Percentiles rank a stretch among this genome's conserved stretches.
These are phyloP conservation scores for Entonaema liquescens DNA, from an alignment of 495 filamentous ascomycete species.

Conservation along the genomic window DNA sequence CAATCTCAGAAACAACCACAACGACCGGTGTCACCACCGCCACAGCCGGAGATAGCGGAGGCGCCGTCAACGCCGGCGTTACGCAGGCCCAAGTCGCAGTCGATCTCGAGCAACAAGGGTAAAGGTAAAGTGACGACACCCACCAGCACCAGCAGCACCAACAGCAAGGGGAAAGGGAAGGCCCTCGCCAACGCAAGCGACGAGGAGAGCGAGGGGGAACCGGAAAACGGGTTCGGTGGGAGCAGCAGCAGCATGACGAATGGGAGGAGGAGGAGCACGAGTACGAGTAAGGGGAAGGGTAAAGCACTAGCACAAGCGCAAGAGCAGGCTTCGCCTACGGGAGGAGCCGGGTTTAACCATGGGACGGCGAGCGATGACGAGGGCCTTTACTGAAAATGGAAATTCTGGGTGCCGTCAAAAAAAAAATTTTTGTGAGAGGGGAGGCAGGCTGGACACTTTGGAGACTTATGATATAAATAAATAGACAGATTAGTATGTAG, in stretches of 20 bases:
- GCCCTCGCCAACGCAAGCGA: slow-evolving; percentile 54
- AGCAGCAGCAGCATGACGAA: slow-evolving; percentile 43
- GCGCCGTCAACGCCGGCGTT: slow-evolving; percentile 16
- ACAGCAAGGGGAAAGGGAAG: slow-evolving; percentile 52
- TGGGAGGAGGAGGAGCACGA: slow-evolving; percentile 18
- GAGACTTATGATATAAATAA: neutral
- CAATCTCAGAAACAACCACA: slow-evolving; percentile 23
- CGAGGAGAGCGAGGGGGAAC: slow-evolving; percentile 54
- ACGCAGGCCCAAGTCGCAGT: slow-evolving; percentile 40
- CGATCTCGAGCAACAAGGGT: slow-evolving; percentile 56
- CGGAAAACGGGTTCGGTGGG: slow-evolving; percentile 19
- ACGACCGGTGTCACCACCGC: neutral
- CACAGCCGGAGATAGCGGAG: slow-evolving; percentile 3
- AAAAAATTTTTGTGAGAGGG: neutral
- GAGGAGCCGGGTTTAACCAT: slow-evolving; percentile 46
- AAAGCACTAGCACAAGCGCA: slow-evolving; percentile 47
- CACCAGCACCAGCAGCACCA: slow-evolving; percentile 45
- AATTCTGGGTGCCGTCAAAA: neutral
- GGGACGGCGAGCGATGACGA: slow-evolving; percentile 49
- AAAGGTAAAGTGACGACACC: slow-evolving; percentile 56
- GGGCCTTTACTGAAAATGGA: slow-evolving; percentile 37
- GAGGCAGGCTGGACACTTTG: neutral
- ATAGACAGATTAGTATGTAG: neutral
- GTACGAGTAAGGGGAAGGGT: slow-evolving; percentile 57
- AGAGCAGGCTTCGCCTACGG: slow-evolving; percentile 1